Percentiles rank a stretch among this genome's conserved stretches.
Conservation (phyloP, 768 basidiomycete genomes). For the Suillus sp. region DNA sequence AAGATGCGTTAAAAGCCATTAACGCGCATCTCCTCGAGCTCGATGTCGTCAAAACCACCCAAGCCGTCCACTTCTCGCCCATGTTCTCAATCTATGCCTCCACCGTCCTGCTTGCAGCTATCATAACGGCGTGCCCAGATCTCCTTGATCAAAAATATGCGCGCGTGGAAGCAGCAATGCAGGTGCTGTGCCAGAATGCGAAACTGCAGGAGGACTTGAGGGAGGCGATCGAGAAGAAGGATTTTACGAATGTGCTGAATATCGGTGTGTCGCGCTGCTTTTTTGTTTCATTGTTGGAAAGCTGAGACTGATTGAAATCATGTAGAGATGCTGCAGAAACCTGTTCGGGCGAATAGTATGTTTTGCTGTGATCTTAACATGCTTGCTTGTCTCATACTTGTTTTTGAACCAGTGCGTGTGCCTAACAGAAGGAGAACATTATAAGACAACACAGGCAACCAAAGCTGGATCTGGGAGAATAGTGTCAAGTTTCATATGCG, state of each 20-base stretch:
- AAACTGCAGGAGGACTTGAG: conserved; percentile 6
- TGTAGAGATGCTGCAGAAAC: conserved; percentile 1
- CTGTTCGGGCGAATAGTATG: background rate
- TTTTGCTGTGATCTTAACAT: background rate
- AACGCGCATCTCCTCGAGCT: conserved; percentile 1
- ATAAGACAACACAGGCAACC: background rate
- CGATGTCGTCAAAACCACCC: conserved; percentile 1
- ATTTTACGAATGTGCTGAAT: conserved; percentile 2
- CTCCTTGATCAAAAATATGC: conserved; percentile 6
- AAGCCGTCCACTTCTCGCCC: background rate
- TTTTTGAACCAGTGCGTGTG: background rate
- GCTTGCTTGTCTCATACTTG: background rate
- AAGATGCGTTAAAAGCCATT: background rate
- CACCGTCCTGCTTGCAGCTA: conserved; percentile 6
- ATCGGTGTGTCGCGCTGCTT: background rate
- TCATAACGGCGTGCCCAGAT: conserved; percentile 4
- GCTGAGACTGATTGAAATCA: background rate
- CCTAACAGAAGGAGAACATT: conserved; percentile 7
- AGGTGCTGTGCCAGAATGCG: background rate
- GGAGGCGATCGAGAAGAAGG: conserved; percentile 2
- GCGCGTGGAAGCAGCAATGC: conserved; percentile 3
- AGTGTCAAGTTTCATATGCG: background rate
- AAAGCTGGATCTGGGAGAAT: background rate
- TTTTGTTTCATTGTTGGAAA: background rate
- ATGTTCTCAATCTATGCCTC: conserved; percentile 1